phyloP scores from a whole-genome alignment of 176 grass and related monocot genomes.

The Juncus effusus region DNA sequence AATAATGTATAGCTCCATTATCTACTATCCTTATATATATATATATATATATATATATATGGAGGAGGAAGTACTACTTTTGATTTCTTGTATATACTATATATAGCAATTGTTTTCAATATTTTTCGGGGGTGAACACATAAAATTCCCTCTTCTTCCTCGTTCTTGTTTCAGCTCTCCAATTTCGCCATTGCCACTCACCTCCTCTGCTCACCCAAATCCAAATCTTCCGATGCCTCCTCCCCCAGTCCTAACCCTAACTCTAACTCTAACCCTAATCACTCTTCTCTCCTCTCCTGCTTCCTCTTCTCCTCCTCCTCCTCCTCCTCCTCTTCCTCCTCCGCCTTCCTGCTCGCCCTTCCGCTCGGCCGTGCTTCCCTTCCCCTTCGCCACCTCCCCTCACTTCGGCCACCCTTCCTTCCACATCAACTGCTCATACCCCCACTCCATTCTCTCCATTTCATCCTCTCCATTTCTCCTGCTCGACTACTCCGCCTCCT shows the following conservation, averaged over 20 bases:
- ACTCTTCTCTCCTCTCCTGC: constrained; percentile 33
- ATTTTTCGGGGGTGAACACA: too few relatives aligned
- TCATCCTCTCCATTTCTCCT: constrained; percentile 32
- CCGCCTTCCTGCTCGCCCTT: constrained; percentile 30
- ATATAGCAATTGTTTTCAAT: too few relatives aligned
- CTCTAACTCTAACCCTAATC: constrained; percentile 10
- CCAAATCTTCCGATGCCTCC: constrained; percentile 1
- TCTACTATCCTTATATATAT: too few relatives aligned
- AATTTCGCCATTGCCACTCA: constrained; percentile 24
- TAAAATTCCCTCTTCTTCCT: neutral
- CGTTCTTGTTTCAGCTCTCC: constrained; percentile 1
- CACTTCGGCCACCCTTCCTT: constrained; percentile 28
- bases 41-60: too few relatives aligned
- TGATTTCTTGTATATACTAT: too few relatives aligned
- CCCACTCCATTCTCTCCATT: constrained; percentile 32
- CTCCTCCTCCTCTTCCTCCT: constrained; percentile 18
- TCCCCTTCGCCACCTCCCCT: constrained; percentile 29
- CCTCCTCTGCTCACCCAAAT: neutral
- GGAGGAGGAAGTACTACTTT: too few relatives aligned
- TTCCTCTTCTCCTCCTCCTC: constrained; percentile 15
- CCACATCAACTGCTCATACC: constrained; percentile 32
- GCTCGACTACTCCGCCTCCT: constrained; percentile 9
- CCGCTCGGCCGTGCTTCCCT: neutral
- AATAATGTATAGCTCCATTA: too few relatives aligned
- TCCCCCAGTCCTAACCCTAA: neutral